Percentiles rank a stretch among this genome's conserved stretches.
Evolutionary conservation across 2,329 filamentous ascomycete species (phyloP).

Genomic region (Trichoderma gracile): DNA sequence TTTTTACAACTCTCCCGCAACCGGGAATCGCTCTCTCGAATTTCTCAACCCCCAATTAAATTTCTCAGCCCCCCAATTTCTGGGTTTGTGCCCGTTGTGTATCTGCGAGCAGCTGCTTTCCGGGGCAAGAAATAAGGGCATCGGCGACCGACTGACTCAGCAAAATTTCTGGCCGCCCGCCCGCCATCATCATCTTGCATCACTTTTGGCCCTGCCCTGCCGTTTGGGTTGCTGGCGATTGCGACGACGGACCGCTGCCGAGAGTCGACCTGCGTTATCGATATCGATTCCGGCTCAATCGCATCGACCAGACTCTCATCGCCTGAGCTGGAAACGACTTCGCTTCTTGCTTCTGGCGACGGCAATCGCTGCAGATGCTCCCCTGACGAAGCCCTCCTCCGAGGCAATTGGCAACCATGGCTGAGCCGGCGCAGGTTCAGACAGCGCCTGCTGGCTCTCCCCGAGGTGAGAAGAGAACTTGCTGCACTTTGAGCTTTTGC

Average conservation of each 20-base stretch:
- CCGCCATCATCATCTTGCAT: constrained; percentile 32
- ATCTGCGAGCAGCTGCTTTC: constrained; percentile 40
- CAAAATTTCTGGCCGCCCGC: constrained; percentile 45
- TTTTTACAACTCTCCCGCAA: too few species aligned
- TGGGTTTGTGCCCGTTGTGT: constrained; percentile 41
- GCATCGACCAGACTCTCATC: background rate
- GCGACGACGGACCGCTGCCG: constrained; percentile 13
- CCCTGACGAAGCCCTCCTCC: constrained; percentile 31
- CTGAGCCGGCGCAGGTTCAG: constrained; percentile 44
- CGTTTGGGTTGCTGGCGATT: background rate
- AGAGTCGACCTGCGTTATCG: constrained; percentile 30
- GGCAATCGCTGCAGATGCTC: constrained; percentile 27
- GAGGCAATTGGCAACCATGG: constrained; percentile 42
- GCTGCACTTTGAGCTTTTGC: background rate
- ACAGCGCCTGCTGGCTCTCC: constrained; percentile 39
- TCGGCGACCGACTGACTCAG: constrained; percentile 41
- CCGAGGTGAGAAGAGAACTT: constrained; percentile 36
- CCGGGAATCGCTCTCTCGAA: constrained; percentile 4
- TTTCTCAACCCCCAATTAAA: constrained; percentile 23
- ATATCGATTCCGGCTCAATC: background rate
- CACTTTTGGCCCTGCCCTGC: constrained; percentile 26
- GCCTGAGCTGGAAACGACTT: background rate
- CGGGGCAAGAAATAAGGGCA: constrained; percentile 47
- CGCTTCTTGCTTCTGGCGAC: background rate
- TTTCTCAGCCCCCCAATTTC: constrained; percentile 23